Evolutionary conservation across 2,329 filamentous ascomycete species (phyloP).

Genomic region (Fusarium chuoi): DNA sequence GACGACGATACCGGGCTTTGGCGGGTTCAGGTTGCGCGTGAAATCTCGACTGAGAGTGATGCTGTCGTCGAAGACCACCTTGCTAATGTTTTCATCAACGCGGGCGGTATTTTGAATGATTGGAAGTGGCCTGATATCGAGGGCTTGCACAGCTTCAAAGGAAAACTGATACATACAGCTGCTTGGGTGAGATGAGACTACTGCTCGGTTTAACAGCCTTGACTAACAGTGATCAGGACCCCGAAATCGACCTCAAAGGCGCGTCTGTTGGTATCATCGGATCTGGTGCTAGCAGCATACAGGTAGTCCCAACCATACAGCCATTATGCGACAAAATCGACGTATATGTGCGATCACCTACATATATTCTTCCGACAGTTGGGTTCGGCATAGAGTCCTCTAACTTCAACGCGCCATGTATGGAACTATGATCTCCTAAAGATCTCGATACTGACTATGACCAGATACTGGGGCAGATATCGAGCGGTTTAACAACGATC

Average conservation of each 20-base stretch:
- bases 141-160: background rate
- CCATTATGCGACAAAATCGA: background rate
- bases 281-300: background rate
- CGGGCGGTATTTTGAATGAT: slow-evolving; percentile 4
- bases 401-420: background rate
- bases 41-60: background rate
- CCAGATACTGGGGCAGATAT: background rate
- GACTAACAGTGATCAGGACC: background rate
- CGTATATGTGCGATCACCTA: background rate
- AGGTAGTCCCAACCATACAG: background rate
- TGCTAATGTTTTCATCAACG: slow-evolving; percentile 12
- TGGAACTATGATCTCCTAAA: accelerated
- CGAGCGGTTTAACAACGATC: background rate
- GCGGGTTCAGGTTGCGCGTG: background rate
- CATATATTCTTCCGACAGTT: background rate
- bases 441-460: accelerated
- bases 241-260: background rate
- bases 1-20: background rate
- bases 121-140: slow-evolving; percentile 18
- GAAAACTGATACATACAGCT: background rate
- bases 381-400: background rate
- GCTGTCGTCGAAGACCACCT: background rate
- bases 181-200: background rate
- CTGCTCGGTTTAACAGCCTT: accelerated
- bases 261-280: background rate